phyloP scores from a whole-genome alignment of 345 rosid genomes.

The Cardiospermum halicacabum region DNA sequence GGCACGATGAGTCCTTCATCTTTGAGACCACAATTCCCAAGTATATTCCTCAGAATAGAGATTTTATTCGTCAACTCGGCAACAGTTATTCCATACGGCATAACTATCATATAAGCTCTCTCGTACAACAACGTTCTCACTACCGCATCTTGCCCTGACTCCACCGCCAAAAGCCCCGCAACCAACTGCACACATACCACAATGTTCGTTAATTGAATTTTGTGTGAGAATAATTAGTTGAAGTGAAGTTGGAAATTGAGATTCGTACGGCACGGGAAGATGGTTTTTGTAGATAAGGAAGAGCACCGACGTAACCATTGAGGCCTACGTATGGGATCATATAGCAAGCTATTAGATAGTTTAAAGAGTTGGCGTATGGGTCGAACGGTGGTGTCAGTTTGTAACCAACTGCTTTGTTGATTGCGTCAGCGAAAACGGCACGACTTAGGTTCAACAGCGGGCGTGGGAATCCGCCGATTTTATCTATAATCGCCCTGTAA shows the following conservation, averaged over 20 bases:
- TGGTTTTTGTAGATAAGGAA: slow-evolving; percentile 39
- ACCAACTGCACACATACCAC: slow-evolving; percentile 31
- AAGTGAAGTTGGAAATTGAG: too few species aligned
- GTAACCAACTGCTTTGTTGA: slow-evolving; percentile 48
- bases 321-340: slow-evolving; percentile 68
- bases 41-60: slow-evolving; percentile 33
- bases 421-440: slow-evolving; percentile 34
- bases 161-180: slow-evolving; percentile 53
- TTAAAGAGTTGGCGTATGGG: slow-evolving; percentile 45
- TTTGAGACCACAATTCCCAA: slow-evolving; percentile 41
- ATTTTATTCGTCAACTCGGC: slow-evolving; percentile 29
- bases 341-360: slow-evolving; percentile 56
- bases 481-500: slow-evolving; percentile 49
- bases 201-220: too few species aligned
- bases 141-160: slow-evolving; percentile 70
- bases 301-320: slow-evolving; percentile 59
- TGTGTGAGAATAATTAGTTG: too few species aligned
- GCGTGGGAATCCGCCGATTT: slow-evolving; percentile 51
- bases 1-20: slow-evolving; percentile 55
- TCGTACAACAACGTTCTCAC: slow-evolving; percentile 45
- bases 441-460: slow-evolving; percentile 48
- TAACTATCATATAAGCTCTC: slow-evolving; percentile 26
- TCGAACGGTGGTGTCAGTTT: slow-evolving; percentile 52
- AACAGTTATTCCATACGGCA: slow-evolving; percentile 33
- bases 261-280: slow-evolving; percentile 36